A percentile compares a stretch with the other conserved stretches of the same genome.
These are phyloP conservation scores for Cyclocybe cylindracea DNA, from an alignment of 768 basidiomycete genomes.

Conservation along the genomic window DNA sequence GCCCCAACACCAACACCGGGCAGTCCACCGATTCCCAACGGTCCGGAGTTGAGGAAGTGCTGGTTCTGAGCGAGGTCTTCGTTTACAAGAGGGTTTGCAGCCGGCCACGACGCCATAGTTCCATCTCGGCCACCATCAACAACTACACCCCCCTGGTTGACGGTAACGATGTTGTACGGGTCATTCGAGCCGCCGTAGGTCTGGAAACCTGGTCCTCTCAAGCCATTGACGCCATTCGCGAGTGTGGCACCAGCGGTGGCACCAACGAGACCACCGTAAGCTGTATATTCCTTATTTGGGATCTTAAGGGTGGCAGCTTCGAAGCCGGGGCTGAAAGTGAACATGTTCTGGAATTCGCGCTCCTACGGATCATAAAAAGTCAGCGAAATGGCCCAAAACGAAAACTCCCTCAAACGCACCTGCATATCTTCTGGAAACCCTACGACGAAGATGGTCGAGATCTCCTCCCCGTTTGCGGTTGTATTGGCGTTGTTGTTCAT, in stretches of 20 bases:
- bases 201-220: slow-evolving; percentile 21
- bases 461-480: slow-evolving; percentile 69
- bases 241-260: slow-evolving; percentile 19
- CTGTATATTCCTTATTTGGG: slow-evolving; percentile 87
- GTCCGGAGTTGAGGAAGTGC: slow-evolving; percentile 27
- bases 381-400: slow-evolving; percentile 1
- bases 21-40: slow-evolving; percentile 13
- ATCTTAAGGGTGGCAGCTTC: slow-evolving; percentile 98
- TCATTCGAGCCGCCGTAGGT: slow-evolving; percentile 61
- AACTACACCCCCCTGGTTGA: slow-evolving; percentile 83
- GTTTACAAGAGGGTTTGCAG: slow-evolving; percentile 32
- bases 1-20: slow-evolving; percentile 18
- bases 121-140: slow-evolving; percentile 78
- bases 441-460: slow-evolving; percentile 96
- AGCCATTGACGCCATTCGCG: slow-evolving; percentile 17
- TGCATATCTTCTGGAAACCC: slow-evolving; percentile 99
- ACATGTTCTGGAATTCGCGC: slow-evolving; percentile 99
- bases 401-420: slow-evolving; percentile 59
- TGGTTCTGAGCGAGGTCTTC: slow-evolving; percentile 31
- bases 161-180: slow-evolving; percentile 81
- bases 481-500: slow-evolving; percentile 25
- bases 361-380: slow-evolving; percentile 55
- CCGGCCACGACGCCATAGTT: slow-evolving; percentile 69
- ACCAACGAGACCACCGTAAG: slow-evolving; percentile 53
- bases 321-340: slow-evolving; percentile 93